A percentile compares a stretch with the other conserved stretches of the same genome.
Evolutionary conservation across 2,329 filamentous ascomycete genomes (phyloP).

Genomic region (Rosellinia necatrix): DNA sequence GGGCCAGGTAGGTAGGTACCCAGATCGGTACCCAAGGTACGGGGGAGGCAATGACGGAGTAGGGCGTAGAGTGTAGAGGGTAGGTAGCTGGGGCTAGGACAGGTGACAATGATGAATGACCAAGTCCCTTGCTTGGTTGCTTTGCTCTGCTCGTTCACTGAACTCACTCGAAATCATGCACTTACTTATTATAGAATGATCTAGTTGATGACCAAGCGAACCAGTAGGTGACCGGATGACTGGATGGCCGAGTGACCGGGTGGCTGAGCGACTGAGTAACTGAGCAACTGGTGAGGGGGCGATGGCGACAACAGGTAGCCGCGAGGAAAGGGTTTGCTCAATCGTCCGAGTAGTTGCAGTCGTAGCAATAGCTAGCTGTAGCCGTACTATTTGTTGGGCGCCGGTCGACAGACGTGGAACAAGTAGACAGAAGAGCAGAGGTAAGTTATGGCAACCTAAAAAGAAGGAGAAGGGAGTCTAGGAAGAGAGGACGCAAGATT

Average conservation of each 20-base stretch:
- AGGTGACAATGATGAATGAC: conserved; percentile 27
- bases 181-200: conserved; percentile 1
- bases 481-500: conserved; percentile 11
- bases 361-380: too few species aligned
- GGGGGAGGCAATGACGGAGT: background rate
- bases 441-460: background rate
- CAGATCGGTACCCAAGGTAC: background rate
- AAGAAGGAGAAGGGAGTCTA: background rate
- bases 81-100: background rate
- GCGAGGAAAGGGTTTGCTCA: too few species aligned
- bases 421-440: background rate
- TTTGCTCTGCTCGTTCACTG: background rate
- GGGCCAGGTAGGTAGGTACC: background rate
- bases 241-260: background rate
- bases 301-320: background rate
- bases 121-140: background rate
- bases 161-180: background rate
- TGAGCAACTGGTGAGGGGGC: background rate
- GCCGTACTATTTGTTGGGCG: too few species aligned
- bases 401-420: too few species aligned
- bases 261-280: conserved; percentile 1
- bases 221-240: conserved; percentile 8
- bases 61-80: background rate
- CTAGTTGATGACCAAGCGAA: conserved; percentile 7
- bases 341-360: too few species aligned